Conservation (phyloP, 2,329 filamentous ascomycete species). For the Alternaria incomplexa region DNA sequence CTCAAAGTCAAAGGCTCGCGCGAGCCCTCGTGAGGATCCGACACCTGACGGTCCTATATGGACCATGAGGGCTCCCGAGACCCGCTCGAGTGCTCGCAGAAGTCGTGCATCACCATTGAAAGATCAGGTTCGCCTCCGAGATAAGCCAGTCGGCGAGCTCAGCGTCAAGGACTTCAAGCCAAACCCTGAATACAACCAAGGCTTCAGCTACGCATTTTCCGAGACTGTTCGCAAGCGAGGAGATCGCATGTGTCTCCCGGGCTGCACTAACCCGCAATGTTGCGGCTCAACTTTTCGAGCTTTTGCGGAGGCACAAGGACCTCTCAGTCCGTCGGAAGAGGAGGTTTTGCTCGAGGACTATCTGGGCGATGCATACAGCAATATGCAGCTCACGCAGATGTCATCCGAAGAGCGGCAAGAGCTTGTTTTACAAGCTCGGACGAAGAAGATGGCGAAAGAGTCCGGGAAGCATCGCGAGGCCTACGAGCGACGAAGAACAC, state of each 20-base stretch:
- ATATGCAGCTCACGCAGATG: conserved; percentile 55
- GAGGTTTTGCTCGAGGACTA: conserved; percentile 60
- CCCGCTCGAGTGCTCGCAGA: conserved; percentile 16
- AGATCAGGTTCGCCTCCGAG: conserved; percentile 50
- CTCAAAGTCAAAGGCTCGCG: conserved; percentile 1
- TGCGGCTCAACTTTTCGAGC: conserved; percentile 74
- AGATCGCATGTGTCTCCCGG: conserved; percentile 72
- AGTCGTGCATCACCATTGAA: conserved; percentile 4
- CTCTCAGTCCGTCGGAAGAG: conserved; percentile 43
- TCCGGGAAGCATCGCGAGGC: conserved; percentile 79
- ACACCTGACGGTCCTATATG: conserved; percentile 30
- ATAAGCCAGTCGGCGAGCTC: conserved; percentile 64
- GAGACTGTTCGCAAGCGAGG: conserved; percentile 76
- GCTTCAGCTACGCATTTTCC: conserved; percentile 73
- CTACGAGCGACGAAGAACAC: conserved; percentile 73
- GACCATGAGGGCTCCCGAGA: conserved; percentile 24
- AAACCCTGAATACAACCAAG: conserved; percentile 75
- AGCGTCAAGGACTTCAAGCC: conserved; percentile 78
- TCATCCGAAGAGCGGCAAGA: conserved; percentile 66
- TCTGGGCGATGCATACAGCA: conserved; percentile 54
- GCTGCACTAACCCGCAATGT: conserved; percentile 77
- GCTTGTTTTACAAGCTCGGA: conserved; percentile 76
- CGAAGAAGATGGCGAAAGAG: conserved; percentile 73
- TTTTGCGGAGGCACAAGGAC: conserved; percentile 59
- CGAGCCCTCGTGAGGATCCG: conserved; percentile 10